A percentile compares a stretch with the other conserved stretches of the same genome.
These are phyloP conservation scores for Ploettnerulaceae sp. DNA, from an alignment of 2,329 filamentous ascomycete genomes.

Conservation along the genomic window DNA sequence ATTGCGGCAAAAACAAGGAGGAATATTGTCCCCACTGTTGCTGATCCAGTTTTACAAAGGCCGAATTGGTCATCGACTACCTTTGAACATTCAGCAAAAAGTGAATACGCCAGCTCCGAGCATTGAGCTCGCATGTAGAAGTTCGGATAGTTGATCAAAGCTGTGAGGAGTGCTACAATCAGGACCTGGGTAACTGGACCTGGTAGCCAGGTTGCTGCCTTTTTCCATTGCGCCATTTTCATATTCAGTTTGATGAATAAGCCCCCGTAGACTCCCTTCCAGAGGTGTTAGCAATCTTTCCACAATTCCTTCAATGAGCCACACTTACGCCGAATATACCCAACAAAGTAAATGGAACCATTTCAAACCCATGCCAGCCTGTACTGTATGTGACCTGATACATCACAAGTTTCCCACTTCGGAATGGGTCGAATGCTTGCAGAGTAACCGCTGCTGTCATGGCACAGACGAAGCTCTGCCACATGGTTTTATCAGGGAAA, in stretches of 20 bases:
- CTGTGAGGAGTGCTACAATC: conserved; percentile 73
- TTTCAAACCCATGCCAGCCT: conserved; percentile 91
- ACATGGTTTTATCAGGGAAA: conserved; percentile 99
- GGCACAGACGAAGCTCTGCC: conserved; percentile 98
- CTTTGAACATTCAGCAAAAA: conserved; percentile 86
- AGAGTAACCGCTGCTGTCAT: conserved; percentile 97
- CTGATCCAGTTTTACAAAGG: conserved; percentile 82
- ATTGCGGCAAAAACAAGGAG: conserved; percentile 77
- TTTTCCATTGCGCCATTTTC: conserved; percentile 76
- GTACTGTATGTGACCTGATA: conserved; percentile 93
- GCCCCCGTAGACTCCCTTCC: conserved; percentile 80
- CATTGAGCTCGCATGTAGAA: conserved; percentile 93
- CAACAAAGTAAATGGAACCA: conserved; percentile 80
- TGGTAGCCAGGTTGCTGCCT: conserved; percentile 57
- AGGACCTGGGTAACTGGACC: conserved; percentile 76
- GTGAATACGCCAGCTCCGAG: conserved; percentile 82
- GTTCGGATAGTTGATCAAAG: conserved; percentile 90
- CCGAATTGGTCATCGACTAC: conserved; percentile 81
- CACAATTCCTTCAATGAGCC: no score
- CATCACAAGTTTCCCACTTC: conserved; percentile 89
- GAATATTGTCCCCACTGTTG: conserved; percentile 75
- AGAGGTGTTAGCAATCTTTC: conserved; percentile 11
- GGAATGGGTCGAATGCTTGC: conserved; percentile 89
- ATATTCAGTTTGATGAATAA: conserved; percentile 95
- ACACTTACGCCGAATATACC: conserved; percentile 68